Base-by-base conservation (phyloP, 345 rosid genomes). In the Eucalyptus curtisii region DNA sequence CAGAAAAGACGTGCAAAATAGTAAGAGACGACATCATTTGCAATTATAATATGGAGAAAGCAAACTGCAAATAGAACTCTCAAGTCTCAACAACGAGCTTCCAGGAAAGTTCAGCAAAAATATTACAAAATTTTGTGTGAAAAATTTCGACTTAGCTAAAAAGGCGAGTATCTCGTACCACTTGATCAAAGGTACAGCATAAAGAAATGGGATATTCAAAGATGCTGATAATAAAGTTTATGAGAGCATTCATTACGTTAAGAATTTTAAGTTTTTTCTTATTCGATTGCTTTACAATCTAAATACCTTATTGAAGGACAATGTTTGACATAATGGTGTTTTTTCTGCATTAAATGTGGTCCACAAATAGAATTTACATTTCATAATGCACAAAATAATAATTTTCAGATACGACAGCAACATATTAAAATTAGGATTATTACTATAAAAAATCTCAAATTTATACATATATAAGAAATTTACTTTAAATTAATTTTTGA, bases 381-480 rank as follows among this genome's bases (percentile, higher is more conserved):
- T 55, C 3, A 10, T 24, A 55, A 13, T 24, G 61, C 6, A 55
- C 61, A 55, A 24, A 22, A 55, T 55, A 55, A 55, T 55, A 24
- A 55, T 55, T 55, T 55, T 24, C 12, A 10, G 0, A 24, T 55
- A 55, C 13, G 0, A 10, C 3, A 0, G 3, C 0, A 24, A 24
- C 10, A 55, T 52, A 2, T 52, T 19, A 24, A 55, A 55, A 0
- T 24, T 55, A 55, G 0, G 13, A 0, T 55, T 55, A 55, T 22
- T 2, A 55, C 0, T 10, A 55, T 20, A 1, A 24, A 55, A 55
- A 0, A 55, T 55, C 8, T 0, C 0, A 55, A 55, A 55, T 55
- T 24, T 9, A 3, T 1, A 55, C 0, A 24, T 24, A 24, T 55
- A 3, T 55, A 10, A 8, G 0, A 9, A 24, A 10, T 24, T 24